Evolutionary conservation across 2,329 filamentous ascomycete genomes (phyloP), one percentile per base, ranked within the genome.

Genomic region (Byssothecium circinans): DNA sequence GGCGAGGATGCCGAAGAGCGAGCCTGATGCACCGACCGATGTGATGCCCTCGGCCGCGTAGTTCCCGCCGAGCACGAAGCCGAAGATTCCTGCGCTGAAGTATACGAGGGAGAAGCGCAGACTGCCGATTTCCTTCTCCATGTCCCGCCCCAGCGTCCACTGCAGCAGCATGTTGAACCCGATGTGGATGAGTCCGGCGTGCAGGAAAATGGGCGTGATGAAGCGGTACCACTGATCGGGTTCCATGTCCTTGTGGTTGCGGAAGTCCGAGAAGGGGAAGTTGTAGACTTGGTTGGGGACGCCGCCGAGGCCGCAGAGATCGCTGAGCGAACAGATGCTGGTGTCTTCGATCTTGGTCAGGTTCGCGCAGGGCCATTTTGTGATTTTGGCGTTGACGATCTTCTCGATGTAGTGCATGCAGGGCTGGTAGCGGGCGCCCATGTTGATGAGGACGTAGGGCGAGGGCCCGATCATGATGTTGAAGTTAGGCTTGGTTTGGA

Each of bases 401-500:
- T 78, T 80, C 35, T 81, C 69, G 55, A 88, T 81, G 59, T 88
- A 90, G 75, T 92, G 91, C 94, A 99, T 99, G 72, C 94, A 99
- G 6, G 91, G 89, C 2, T 88, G 83, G 67, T 89, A 99, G 52
- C 94, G 86, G 33, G 91, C 89, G 49, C 94, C 94, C 89, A 99
- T 96, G 71, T 95, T 95, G 76, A 97, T 96, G 61, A 95, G 83
- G 19, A 97, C 84, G 59, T 90, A 89, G 1, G 86, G 82, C 4
- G 91, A 96, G 1, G 94, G 94, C 0, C 94, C 94, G 64, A 99
- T 96, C 90, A 99, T 96, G 49, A 89, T 88, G 74, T 97, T 99
- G 76, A 99, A 95, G 14, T 80, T 81, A 1, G 94, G 94, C 46
- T 92, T 82, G 43, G 85, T 91, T 73, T 85, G 81, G 64, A 90